phyloP scores from a whole-genome alignment of 75 land plant genomes.

The Selaginella moellendorffii region DNA sequence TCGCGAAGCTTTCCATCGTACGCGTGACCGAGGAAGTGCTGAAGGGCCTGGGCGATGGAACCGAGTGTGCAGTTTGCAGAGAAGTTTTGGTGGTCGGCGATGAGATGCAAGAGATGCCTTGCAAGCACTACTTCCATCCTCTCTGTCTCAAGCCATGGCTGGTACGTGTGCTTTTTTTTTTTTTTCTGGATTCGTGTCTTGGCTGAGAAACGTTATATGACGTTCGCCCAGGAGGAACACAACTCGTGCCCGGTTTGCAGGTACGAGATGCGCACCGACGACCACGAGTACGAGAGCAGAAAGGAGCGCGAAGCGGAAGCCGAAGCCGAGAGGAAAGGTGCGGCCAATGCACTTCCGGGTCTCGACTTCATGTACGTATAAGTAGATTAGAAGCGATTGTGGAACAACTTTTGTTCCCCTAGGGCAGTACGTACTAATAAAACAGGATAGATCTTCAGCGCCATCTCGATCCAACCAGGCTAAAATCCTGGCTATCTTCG shows the following conservation, averaged over 20 bases:
- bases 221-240: constrained; percentile 55
- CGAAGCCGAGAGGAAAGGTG: constrained; percentile 82
- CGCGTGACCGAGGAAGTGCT: constrained; percentile 50
- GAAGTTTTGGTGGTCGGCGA: constrained; percentile 52
- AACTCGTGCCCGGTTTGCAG: constrained; percentile 88
- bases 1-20: constrained; percentile 64
- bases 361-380: constrained; percentile 88
- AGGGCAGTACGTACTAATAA: too few species aligned
- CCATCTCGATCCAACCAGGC: constrained; percentile 23
- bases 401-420: too few species aligned
- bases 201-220: too few species aligned
- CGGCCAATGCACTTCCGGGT: constrained; percentile 81
- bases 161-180: constrained; percentile 26
- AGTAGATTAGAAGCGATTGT: too few species aligned
- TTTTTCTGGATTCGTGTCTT: too few species aligned
- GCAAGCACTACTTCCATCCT: constrained; percentile 92
- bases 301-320: constrained; percentile 78
- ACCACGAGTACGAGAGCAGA: constrained; percentile 69
- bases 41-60: constrained; percentile 40
- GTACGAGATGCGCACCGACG: constrained; percentile 71
- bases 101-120: constrained; percentile 86
- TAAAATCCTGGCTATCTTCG: constrained; percentile 21
- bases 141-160: constrained; percentile 89
- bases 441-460: too few species aligned
- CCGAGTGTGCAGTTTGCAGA: constrained; percentile 80